Base-by-base conservation (phyloP, 129 eudicot genomes). In the Centrapalus pauciflorus region DNA sequence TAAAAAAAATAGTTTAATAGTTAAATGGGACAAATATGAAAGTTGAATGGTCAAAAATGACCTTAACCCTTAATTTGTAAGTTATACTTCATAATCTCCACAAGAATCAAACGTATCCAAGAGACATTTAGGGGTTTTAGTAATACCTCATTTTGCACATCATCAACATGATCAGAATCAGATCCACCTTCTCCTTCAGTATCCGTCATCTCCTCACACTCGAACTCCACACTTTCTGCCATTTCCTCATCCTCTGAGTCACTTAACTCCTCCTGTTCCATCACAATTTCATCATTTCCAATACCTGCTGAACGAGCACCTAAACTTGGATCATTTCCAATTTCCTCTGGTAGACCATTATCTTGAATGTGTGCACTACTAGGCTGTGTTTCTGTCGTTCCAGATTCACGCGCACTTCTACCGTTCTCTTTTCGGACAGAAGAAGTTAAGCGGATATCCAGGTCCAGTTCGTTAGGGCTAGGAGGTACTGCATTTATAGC, bases 231-330 rank as follows among this genome's bases (percentile, higher is more conserved):
- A 48, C 80, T 61, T 80, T 89, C 96, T 40, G 76, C 88, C 43
- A 82, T 27, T 73, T 93, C 99, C 6, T 85, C 98, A 10, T 75
- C 79, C 68, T 93, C 99, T 14, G 99, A 93, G 74, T 93, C 99
- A 72, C 99, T 93, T 51, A 93, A 66, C 62, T 93, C 99, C 79
- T 93, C 99, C 66, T 89, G 95, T 54, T 93, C 99, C 99, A 93
- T 93, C 78, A 89, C 90, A 61, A 93, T 93, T 38, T 73, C 99
- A 25, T 85, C 79, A 66, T 74, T 77, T 4, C 66, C 23, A 27
- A 29, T 23, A 60, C 33, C 69, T 62, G 37, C 24, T 12, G 69
- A 68, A 77, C 62, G 65, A 34, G 55, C 67, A 73, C 76, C 76
- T 23, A 78, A 76, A 75, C 70, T 85, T 19, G 28, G 64, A 51